phyloP scores from a whole-genome alignment of 164 flowering plant species.

The Tinospora cordifolia region DNA sequence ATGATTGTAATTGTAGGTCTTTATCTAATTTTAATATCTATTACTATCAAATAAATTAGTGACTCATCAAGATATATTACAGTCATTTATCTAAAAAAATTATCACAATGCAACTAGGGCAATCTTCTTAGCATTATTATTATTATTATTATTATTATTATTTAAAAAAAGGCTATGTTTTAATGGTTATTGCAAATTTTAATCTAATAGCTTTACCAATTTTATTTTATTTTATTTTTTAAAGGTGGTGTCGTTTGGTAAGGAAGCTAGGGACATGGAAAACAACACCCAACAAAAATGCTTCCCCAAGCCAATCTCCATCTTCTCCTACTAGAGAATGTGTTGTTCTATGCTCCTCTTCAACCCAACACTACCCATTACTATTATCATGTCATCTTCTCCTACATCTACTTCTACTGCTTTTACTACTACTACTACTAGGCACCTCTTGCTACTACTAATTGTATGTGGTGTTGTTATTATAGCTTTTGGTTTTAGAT shows the following conservation, averaged over 20 bases:
- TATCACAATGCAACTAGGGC: too few relatives aligned
- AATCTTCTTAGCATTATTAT: too few relatives aligned
- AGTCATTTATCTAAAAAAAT: too few relatives aligned
- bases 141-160: too few relatives aligned
- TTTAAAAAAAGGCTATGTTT: too few relatives aligned
- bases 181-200: too few relatives aligned
- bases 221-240: too few relatives aligned
- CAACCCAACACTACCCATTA: constrained; percentile 16
- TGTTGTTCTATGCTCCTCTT: constrained; percentile 13
- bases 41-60: too few relatives aligned
- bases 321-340: constrained; percentile 4
- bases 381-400: not conserved
- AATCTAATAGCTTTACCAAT: too few relatives aligned
- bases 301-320: constrained; percentile 11
- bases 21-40: too few relatives aligned
- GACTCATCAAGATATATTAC: too few relatives aligned
- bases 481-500: constrained; percentile 10
- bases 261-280: constrained; percentile 17
- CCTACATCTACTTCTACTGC: not conserved
- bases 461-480: not conserved
- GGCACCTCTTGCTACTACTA: not conserved
- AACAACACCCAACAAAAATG: constrained; percentile 22
- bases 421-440: not conserved
- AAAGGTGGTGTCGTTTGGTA: constrained; percentile 17
- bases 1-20: too few relatives aligned